Evolutionary conservation across 2,329 filamentous ascomycete genomes (phyloP).

Genomic region (Fusarium miscanthi): DNA sequence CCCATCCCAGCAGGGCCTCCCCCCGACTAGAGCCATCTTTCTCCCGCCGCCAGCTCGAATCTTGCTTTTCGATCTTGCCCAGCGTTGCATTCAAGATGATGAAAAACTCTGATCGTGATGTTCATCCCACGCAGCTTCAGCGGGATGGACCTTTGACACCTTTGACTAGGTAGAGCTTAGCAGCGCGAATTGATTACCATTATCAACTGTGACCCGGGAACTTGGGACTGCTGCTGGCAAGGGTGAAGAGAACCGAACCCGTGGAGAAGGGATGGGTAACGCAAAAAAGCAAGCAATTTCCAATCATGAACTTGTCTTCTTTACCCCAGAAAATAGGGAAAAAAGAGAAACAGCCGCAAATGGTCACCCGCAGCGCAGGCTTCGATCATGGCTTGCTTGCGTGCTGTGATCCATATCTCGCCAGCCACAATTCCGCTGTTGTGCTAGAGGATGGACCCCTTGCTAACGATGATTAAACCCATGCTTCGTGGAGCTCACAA

Average conservation of each 20-base stretch:
- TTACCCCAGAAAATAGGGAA: slow-evolving; percentile 41
- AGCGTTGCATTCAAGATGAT: slow-evolving; percentile 12
- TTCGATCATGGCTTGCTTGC: slow-evolving; percentile 29
- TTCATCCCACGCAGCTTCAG: not conserved
- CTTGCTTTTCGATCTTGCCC: slow-evolving; percentile 15
- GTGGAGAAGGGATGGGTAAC: slow-evolving; percentile 13
- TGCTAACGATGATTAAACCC: slow-evolving; percentile 25
- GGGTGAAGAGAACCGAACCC: slow-evolving; percentile 14
- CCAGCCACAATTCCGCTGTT: slow-evolving; percentile 42
- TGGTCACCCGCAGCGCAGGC: slow-evolving; percentile 15
- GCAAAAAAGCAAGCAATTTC: slow-evolving; percentile 34
- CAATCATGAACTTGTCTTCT: slow-evolving; percentile 7
- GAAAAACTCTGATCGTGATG: slow-evolving; percentile 4
- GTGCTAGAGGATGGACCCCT: slow-evolving; percentile 20
- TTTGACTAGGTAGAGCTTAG: not conserved
- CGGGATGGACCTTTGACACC: not conserved
- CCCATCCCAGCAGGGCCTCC: slow-evolving; percentile 5
- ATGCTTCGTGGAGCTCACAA: slow-evolving; percentile 22
- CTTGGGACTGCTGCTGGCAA: slow-evolving; percentile 30
- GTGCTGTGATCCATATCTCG: slow-evolving; percentile 31
- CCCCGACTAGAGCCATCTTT: slow-evolving; percentile 17
- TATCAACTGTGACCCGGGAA: slow-evolving; percentile 25
- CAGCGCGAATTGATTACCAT: slow-evolving; percentile 3
- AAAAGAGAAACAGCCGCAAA: slow-evolving; percentile 15
- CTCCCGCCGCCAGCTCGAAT: slow-evolving; percentile 15